Evolutionary conservation across 352 stramenopile genomes (phyloP).

Genomic region (Globisporangium spiculum): DNA sequence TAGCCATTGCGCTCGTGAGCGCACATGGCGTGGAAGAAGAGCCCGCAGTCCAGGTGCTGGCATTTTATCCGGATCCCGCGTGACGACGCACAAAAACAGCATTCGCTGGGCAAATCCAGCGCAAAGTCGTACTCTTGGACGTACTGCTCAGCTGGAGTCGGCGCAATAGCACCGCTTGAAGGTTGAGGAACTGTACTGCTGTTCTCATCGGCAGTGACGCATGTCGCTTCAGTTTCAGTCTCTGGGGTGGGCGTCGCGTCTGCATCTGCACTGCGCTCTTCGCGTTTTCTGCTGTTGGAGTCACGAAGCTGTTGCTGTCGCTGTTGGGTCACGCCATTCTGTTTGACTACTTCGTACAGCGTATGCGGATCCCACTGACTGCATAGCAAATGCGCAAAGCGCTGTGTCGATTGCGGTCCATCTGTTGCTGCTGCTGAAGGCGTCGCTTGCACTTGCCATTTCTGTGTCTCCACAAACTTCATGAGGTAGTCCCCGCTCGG

Average conservation of each 20-base stretch:
- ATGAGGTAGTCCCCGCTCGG: constrained; percentile 17
- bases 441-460: not conserved
- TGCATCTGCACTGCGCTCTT: not conserved
- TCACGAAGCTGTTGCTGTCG: constrained; percentile 22
- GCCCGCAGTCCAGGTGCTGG: constrained; percentile 41
- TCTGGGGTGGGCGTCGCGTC: not conserved
- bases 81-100: constrained; percentile 47
- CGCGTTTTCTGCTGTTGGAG: not conserved
- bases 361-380: constrained; percentile 44
- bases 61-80: constrained; percentile 56
- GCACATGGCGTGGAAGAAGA: constrained; percentile 71
- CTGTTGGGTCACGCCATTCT: constrained; percentile 8
- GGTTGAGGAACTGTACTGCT: not conserved
- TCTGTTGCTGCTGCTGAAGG: not conserved
- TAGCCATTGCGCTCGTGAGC: constrained; percentile 35
- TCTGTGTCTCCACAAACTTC: constrained; percentile 26
- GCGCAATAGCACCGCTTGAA: constrained; percentile 3
- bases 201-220: not conserved
- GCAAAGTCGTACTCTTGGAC: constrained; percentile 15
- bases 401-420: not conserved
- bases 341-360: constrained; percentile 18
- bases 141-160: constrained; percentile 7
- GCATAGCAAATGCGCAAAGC: constrained; percentile 48
- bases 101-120: constrained; percentile 24
- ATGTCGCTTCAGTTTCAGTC: not conserved